These are phyloP conservation scores for Xerocomus spinulosus DNA, from an alignment of 768 basidiomycete species.

Conservation along the genomic window DNA sequence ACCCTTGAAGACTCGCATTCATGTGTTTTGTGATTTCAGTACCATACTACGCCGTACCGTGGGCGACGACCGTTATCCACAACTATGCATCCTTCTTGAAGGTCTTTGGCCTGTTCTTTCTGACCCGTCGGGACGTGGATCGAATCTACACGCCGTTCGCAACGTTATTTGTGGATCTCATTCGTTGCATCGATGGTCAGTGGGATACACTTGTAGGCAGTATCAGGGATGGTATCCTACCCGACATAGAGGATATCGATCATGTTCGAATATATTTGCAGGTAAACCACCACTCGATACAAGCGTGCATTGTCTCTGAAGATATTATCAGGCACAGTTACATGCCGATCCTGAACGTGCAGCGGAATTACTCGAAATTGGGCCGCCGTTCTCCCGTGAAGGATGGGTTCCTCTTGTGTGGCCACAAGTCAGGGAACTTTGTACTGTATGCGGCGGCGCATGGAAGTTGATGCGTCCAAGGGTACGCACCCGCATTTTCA, in stretches of 20 bases:
- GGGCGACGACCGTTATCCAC: conserved; percentile 10
- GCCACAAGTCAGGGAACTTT: conserved; percentile 4
- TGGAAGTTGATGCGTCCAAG: conserved; percentile 10
- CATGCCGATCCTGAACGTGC: conserved; percentile 15
- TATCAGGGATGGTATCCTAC: neutral
- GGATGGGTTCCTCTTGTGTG: conserved; percentile 18
- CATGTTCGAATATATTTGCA: conserved; percentile 14
- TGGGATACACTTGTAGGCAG: conserved; percentile 12
- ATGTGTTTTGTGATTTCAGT: conserved; percentile 2
- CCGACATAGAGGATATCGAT: conserved; percentile 11
- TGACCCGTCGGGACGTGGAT: conserved; percentile 1
- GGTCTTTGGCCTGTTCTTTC: conserved; percentile 20
- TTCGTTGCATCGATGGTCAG: conserved; percentile 11
- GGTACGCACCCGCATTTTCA: neutral
- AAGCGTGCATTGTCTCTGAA: neutral
- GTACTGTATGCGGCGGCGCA: conserved; percentile 9
- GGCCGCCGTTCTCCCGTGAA: conserved; percentile 5
- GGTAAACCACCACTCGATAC: neutral
- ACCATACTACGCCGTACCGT: conserved; percentile 9
- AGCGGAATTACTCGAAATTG: conserved; percentile 15
- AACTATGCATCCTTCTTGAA: conserved; percentile 12
- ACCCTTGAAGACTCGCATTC: neutral
- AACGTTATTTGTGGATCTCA: conserved; percentile 10
- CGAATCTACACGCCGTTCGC: conserved; percentile 1
- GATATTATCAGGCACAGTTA: conserved; percentile 4